A percentile compares a stretch with the other conserved stretches of the same genome.
Evolutionary conservation across 805 yeast genomes (phyloP).

Genomic region (Yarrowia bubula): DNA sequence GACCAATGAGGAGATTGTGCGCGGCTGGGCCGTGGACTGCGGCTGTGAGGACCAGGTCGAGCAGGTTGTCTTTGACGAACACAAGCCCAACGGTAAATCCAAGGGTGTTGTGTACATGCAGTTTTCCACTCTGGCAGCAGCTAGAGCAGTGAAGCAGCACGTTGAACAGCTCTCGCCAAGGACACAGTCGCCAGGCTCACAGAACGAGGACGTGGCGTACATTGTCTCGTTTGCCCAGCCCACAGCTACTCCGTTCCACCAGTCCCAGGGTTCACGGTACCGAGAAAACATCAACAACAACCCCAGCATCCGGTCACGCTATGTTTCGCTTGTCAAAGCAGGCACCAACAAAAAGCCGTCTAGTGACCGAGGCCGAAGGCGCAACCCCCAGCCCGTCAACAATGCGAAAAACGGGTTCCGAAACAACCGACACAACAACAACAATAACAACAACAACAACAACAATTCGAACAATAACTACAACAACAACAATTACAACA

Average conservation of each 20-base stretch:
- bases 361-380: background rate
- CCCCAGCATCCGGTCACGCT: constrained; percentile 1
- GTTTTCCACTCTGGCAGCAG: constrained; percentile 23
- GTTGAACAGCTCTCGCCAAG: constrained; percentile 25
- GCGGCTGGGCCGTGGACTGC: constrained; percentile 31
- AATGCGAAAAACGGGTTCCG: background rate
- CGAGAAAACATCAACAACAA: constrained; percentile 20
- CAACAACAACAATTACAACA: background rate
- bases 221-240: constrained; percentile 30
- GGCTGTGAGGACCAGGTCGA: constrained; percentile 19
- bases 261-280: background rate
- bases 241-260: constrained; percentile 20
- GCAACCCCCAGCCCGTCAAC: background rate
- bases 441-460: background rate
- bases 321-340: background rate
- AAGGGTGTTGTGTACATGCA: constrained; percentile 32
- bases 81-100: constrained; percentile 33
- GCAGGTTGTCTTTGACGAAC: constrained; percentile 31
- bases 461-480: background rate
- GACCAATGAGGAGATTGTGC: constrained; percentile 33
- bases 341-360: constrained; percentile 10
- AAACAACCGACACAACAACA: background rate
- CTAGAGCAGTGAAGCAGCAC: constrained; percentile 28
- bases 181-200: constrained; percentile 25
- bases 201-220: constrained; percentile 20